A percentile compares a stretch with the other conserved stretches of the same genome.
Evolutionary conservation across 2,329 filamentous ascomycete genomes (phyloP).

Genomic region (Alternaria conjuncta): DNA sequence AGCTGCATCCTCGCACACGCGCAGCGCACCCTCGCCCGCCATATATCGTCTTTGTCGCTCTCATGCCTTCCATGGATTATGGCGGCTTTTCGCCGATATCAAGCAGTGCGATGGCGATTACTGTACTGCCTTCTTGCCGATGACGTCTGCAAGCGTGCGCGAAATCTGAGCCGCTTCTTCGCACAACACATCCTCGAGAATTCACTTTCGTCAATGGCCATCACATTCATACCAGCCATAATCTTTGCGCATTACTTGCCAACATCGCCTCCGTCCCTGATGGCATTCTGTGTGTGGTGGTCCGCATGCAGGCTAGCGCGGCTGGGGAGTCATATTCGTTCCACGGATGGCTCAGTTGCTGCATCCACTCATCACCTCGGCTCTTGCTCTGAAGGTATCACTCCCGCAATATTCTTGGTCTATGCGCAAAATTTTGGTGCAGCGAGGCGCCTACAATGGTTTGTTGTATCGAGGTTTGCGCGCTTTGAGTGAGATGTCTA

Average conservation of each 20-base stretch:
- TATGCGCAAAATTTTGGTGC: not conserved
- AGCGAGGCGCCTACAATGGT: not conserved
- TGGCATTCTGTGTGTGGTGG: not conserved
- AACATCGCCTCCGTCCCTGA: not conserved
- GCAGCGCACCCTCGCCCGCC: not conserved
- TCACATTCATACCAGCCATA: not conserved
- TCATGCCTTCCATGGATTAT: not conserved
- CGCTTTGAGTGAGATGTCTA: not conserved
- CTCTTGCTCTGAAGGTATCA: not conserved
- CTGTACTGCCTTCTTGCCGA: not conserved
- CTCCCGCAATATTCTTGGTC: not conserved
- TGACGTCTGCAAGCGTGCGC: not conserved
- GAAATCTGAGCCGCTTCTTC: not conserved
- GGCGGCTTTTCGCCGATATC: not conserved
- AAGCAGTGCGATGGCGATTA: not conserved
- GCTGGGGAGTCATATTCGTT: not conserved
- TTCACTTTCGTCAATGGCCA: not conserved
- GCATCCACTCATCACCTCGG: not conserved
- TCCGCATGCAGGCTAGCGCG: not conserved
- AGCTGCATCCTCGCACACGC: not conserved
- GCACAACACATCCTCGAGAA: not conserved
- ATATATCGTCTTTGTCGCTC: not conserved
- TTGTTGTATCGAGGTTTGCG: not conserved
- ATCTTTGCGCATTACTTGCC: not conserved
- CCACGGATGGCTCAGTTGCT: not conserved